Conservation (phyloP, 2,329 filamentous ascomycete genomes). For the Diaporthe helianthi region DNA sequence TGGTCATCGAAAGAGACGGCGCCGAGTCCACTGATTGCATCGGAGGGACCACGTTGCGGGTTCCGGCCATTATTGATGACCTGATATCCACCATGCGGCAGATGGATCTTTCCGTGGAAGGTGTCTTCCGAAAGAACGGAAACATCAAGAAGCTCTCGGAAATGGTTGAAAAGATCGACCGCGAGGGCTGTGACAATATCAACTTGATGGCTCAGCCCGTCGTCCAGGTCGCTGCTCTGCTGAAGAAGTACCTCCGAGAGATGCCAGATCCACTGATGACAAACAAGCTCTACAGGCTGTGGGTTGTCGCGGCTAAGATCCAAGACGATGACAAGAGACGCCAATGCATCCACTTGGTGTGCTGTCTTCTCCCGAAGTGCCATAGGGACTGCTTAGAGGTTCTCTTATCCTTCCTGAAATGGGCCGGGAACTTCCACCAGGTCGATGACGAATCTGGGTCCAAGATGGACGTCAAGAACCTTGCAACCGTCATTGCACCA, state of each 20-base stretch:
- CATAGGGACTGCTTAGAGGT: slow-evolving; percentile 96
- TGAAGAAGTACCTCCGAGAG: slow-evolving; percentile 95
- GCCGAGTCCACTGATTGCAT: slow-evolving; percentile 98
- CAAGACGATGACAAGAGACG: slow-evolving; percentile 80
- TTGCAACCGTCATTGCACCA: slow-evolving; percentile 95
- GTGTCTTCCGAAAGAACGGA: slow-evolving; percentile 98
- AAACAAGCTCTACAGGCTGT: slow-evolving; percentile 90
- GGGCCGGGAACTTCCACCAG: slow-evolving; percentile 96
- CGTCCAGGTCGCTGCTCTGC: slow-evolving; percentile 88
- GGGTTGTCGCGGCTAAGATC: slow-evolving; percentile 89
- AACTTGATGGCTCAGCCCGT: slow-evolving; percentile 89
- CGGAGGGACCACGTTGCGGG: slow-evolving; percentile 86
- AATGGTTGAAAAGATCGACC: slow-evolving; percentile 84
- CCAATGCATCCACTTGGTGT: slow-evolving; percentile 86
- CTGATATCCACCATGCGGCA: slow-evolving; percentile 93
- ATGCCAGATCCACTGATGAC: slow-evolving; percentile 94
- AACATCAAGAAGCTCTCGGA: slow-evolving; percentile 95
- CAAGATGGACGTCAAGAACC: slow-evolving; percentile 98
- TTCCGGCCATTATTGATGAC: slow-evolving; percentile 95
- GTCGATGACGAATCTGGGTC: slow-evolving; percentile 96
- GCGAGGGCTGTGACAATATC: slow-evolving; percentile 82
- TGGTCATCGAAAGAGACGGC: slow-evolving; percentile 89
- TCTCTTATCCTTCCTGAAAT: slow-evolving; percentile 93
- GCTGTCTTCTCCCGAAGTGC: slow-evolving; percentile 89
- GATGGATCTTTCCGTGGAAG: slow-evolving; percentile 99